Conservation (phyloP, 148 eudicot species). For the Diospyros kaki region DNA sequence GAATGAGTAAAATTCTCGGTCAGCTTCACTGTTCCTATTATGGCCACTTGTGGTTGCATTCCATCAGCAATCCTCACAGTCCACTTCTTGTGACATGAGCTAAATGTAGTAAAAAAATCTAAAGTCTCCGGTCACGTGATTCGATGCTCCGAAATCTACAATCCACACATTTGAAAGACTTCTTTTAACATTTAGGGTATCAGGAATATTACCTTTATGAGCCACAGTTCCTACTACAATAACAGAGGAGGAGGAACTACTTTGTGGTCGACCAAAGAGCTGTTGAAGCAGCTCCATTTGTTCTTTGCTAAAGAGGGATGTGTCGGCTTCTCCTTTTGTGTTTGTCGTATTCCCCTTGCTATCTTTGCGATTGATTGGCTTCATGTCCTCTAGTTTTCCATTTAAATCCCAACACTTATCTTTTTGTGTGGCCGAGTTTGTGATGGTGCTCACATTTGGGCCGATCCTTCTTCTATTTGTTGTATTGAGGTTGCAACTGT, state of each 20-base stretch:
- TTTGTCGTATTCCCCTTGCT: neutral
- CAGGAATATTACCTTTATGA: neutral
- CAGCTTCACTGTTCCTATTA: neutral
- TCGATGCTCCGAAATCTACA: conserved; percentile 8
- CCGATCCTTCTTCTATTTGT: neutral
- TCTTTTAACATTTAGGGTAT: conserved; percentile 1
- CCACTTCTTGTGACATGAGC: conserved; percentile 1
- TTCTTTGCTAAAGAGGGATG: neutral
- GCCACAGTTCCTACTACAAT: neutral
- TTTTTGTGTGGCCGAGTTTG: neutral
- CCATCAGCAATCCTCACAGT: conserved; percentile 8
- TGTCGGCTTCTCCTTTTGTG: neutral
- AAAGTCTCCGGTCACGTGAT: conserved; percentile 7
- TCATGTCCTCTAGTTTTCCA: neutral
- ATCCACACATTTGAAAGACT: neutral
- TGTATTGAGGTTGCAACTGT: neutral
- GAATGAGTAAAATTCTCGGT: neutral
- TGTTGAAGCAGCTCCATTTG: neutral
- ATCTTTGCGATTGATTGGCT: neutral
- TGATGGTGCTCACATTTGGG: neutral
- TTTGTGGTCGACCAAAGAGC: neutral
- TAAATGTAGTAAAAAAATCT: neutral
- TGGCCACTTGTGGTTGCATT: neutral
- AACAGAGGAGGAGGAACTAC: neutral
- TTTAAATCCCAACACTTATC: neutral